phyloP scores from a whole-genome alignment of 768 basidiomycete genomes.

The Auricularia sp. region DNA sequence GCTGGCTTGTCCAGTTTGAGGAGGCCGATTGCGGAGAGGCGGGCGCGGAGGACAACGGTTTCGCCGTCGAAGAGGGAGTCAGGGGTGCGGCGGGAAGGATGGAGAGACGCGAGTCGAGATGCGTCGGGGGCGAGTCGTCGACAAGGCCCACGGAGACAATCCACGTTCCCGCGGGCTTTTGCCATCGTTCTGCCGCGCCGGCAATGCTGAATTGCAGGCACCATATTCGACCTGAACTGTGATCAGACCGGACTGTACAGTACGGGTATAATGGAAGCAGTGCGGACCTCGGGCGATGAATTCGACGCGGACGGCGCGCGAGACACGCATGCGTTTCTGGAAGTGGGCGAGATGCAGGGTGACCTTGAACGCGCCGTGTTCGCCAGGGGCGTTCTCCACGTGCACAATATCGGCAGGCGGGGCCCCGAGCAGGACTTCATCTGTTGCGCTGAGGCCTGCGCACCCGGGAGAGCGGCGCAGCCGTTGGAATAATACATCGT shows the following conservation, averaged over 20 bases:
- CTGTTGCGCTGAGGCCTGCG: conserved; percentile 39
- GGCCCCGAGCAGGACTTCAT: conserved; percentile 33
- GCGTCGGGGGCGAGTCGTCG: background rate
- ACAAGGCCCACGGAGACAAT: background rate
- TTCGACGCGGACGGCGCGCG: conserved; percentile 43
- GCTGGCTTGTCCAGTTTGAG: background rate
- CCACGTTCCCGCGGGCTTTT: background rate
- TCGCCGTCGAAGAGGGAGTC: background rate
- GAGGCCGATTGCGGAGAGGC: background rate
- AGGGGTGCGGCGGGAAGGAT: background rate
- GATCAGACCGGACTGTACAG: background rate
- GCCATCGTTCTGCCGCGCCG: background rate
- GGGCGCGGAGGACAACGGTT: background rate
- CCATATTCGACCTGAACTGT: conserved; percentile 46
- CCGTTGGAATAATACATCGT: conserved; percentile 51
- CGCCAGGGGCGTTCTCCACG: conserved; percentile 36
- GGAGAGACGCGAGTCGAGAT: background rate
- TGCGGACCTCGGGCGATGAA: conserved; percentile 49
- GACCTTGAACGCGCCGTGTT: conserved; percentile 18
- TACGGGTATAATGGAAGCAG: background rate
- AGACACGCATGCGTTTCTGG: conserved; percentile 62
- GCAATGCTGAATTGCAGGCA: conserved; percentile 29
- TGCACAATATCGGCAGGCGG: conserved; percentile 45
- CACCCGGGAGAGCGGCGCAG: conserved; percentile 43
- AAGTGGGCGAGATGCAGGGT: conserved; percentile 35